Evolutionary conservation across 129 eudicot genomes (phyloP).

Genomic region (Flaveria ramosissima): DNA sequence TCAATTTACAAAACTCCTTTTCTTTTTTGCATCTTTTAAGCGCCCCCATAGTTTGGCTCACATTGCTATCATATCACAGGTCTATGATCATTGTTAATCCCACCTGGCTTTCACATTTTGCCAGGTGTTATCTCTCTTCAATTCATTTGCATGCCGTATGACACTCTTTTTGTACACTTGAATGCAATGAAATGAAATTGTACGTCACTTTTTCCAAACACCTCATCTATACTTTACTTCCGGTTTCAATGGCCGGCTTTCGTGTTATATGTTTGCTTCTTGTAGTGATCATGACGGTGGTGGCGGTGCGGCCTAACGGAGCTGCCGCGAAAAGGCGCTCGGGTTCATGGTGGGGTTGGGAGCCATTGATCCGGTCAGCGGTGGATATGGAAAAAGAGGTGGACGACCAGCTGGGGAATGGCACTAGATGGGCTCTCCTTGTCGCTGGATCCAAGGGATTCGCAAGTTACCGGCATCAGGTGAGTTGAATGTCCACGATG

Average conservation of each 20-base stretch:
- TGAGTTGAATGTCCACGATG: neutral
- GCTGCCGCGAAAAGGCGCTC: constrained; percentile 23
- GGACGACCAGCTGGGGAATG: constrained; percentile 8
- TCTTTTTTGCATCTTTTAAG: no score
- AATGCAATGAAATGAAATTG: no score
- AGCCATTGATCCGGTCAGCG: constrained; percentile 46
- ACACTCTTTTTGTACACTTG: no score
- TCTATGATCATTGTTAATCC: no score
- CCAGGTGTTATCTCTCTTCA: no score
- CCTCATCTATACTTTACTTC: no score
- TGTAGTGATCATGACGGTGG: constrained; percentile 24
- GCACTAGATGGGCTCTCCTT: constrained; percentile 78
- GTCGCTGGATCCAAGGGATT: constrained; percentile 75
- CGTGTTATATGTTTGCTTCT: neutral
- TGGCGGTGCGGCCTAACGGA: neutral
- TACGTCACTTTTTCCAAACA: no score
- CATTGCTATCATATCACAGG: no score
- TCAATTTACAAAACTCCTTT: no score
- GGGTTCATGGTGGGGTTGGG: constrained; percentile 35
- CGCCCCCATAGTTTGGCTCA: no score
- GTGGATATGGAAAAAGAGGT: neutral
- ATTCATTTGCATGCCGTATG: no score
- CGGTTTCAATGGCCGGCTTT: neutral
- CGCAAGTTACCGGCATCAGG: constrained; percentile 79
- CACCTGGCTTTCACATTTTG: no score